Evolutionary conservation across 2,329 filamentous ascomycete genomes (phyloP).

Genomic region (Fusarium sterilihyphosum): DNA sequence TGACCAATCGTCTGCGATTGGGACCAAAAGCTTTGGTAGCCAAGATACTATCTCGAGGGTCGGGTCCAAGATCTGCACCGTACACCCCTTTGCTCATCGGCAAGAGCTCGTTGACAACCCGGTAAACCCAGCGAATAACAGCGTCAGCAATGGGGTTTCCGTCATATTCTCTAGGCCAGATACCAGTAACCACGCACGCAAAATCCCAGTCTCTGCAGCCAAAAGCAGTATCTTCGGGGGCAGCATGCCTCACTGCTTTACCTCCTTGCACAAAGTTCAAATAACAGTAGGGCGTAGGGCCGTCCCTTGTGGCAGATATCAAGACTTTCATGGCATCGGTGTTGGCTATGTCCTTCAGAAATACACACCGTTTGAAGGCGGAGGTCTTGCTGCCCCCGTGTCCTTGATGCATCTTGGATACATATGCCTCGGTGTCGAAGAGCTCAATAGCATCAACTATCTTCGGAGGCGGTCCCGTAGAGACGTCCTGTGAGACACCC

Average conservation of each 20-base stretch:
- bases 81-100: conserved; percentile 64
- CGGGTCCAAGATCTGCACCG: conserved; percentile 70
- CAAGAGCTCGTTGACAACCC: conserved; percentile 57
- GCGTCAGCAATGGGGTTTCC: conserved; percentile 51
- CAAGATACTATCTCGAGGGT: conserved; percentile 64
- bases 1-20: conserved; percentile 60
- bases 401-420: conserved; percentile 68
- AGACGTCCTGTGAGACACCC: too few relatives aligned
- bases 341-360: conserved; percentile 60
- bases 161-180: conserved; percentile 67
- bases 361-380: conserved; percentile 72
- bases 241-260: conserved; percentile 58
- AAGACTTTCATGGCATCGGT: conserved; percentile 50
- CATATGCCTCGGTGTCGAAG: conserved; percentile 70
- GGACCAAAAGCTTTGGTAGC: conserved; percentile 65
- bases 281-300: conserved; percentile 66
- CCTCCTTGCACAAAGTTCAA: conserved; percentile 71
- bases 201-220: conserved; percentile 72
- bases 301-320: conserved; percentile 55
- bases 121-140: conserved; percentile 66
- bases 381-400: conserved; percentile 68
- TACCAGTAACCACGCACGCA: conserved; percentile 70
- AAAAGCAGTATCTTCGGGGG: conserved; percentile 62
- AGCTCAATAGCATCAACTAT: conserved; percentile 59
- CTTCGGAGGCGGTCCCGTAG: conserved; percentile 25